phyloP scores from a whole-genome alignment of 2,329 filamentous ascomycete genomes.

The Epicoccum sorghinum region DNA sequence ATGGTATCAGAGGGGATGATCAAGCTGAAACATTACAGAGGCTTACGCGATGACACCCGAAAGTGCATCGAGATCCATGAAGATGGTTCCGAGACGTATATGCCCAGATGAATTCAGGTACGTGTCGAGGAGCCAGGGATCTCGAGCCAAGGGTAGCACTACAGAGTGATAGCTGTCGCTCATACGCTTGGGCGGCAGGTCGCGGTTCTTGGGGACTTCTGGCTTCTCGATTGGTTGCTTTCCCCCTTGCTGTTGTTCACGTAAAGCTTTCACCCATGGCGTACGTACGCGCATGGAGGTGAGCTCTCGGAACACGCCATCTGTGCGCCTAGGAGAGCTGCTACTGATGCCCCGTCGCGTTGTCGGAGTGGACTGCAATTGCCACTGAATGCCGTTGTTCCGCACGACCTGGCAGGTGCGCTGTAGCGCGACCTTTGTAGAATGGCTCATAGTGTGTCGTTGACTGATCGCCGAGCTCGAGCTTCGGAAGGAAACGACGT shows the following conservation, averaged over 20 bases:
- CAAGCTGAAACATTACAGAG: slow-evolving; percentile 61
- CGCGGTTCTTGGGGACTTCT: slow-evolving; percentile 54
- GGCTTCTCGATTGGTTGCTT: slow-evolving; percentile 41
- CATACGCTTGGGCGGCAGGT: slow-evolving; percentile 71
- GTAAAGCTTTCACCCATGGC: slow-evolving; percentile 72
- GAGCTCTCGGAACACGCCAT: slow-evolving; percentile 66
- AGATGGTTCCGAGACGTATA: slow-evolving; percentile 72
- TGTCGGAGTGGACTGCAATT: not conserved
- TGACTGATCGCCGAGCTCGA: slow-evolving; percentile 9
- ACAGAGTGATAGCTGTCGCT: slow-evolving; percentile 72
- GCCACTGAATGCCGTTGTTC: slow-evolving; percentile 9
- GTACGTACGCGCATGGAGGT: slow-evolving; percentile 57
- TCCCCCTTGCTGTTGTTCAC: slow-evolving; percentile 54
- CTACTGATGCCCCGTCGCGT: slow-evolving; percentile 31
- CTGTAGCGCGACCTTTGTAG: slow-evolving; percentile 27
- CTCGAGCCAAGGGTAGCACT: slow-evolving; percentile 71
- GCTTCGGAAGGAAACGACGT: slow-evolving; percentile 25
- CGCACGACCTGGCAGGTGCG: slow-evolving; percentile 16
- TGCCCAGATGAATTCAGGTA: slow-evolving; percentile 79
- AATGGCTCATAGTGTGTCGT: slow-evolving; percentile 28
- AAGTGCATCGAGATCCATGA: slow-evolving; percentile 81
- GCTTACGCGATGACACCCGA: slow-evolving; percentile 71
- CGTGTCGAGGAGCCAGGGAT: slow-evolving; percentile 77
- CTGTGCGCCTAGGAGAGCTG: slow-evolving; percentile 47
- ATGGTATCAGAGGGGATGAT: slow-evolving; percentile 18